These are phyloP conservation scores for Grifola frondosa DNA, from an alignment of 1,284 basidiomycete genomes.

Conservation along the genomic window DNA sequence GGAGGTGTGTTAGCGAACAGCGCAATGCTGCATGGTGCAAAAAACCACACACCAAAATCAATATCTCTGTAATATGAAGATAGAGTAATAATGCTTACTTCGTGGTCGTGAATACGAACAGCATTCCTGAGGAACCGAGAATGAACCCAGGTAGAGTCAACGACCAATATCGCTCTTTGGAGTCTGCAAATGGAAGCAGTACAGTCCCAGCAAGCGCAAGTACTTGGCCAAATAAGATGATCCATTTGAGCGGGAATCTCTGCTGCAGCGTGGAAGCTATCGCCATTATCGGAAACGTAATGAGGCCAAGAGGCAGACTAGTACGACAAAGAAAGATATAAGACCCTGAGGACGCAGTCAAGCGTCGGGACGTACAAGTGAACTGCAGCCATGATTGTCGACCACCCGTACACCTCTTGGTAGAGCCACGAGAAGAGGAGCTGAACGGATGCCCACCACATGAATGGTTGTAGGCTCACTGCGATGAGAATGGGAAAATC, in stretches of 20 bases:
- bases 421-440: constrained; percentile 13
- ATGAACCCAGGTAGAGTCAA: constrained; percentile 25
- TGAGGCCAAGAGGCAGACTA: constrained; percentile 16
- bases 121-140: constrained; percentile 23
- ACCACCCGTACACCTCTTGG: constrained; percentile 15
- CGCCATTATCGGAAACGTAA: constrained; percentile 1
- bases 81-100: constrained; percentile 10
- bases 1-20: constrained; percentile 23
- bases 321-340: neutral
- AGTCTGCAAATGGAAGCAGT: constrained; percentile 15
- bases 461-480: constrained; percentile 13
- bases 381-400: constrained; percentile 14
- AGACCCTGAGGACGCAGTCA: neutral
- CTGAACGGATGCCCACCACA: constrained; percentile 18
- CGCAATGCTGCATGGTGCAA: constrained; percentile 19
- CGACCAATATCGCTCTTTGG: constrained; percentile 17
- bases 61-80: neutral
- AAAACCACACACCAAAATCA: too few species aligned
- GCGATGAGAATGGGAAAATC: constrained; percentile 19
- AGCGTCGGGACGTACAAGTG: constrained; percentile 10
- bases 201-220: constrained; percentile 13
- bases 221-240: constrained; percentile 12
- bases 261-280: constrained; percentile 1
- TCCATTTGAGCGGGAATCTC: constrained; percentile 11
- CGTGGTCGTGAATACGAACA: constrained; percentile 17